These are phyloP conservation scores for Sextonia rubra DNA, from an alignment of 164 flowering plant species.

Conservation along the genomic window DNA sequence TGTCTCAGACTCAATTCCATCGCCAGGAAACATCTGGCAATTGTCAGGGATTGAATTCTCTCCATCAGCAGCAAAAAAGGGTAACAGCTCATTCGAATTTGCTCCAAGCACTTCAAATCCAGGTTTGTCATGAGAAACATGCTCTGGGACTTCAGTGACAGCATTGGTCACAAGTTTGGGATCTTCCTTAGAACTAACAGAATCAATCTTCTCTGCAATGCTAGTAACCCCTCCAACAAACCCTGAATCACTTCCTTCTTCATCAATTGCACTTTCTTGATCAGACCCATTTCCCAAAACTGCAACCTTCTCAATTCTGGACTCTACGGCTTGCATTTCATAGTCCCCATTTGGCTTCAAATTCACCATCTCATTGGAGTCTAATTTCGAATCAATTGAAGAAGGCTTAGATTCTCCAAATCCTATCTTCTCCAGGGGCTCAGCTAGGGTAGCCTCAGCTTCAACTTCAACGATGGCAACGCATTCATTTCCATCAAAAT, in stretches of 20 bases:
- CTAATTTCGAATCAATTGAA: neutral
- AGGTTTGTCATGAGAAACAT: conserved; percentile 1
- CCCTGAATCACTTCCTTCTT: conserved; percentile 13
- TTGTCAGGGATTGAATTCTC: neutral
- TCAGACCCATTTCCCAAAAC: conserved; percentile 4
- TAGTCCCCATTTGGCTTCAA: neutral
- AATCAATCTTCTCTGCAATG: conserved; percentile 3
- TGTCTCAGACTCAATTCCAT: conserved; percentile 6
- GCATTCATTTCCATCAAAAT: neutral
- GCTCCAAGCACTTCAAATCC: conserved; percentile 18
- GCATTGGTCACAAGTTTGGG: neutral
- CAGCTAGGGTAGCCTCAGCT: neutral
- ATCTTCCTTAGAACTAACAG: neutral
- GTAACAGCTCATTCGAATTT: conserved; percentile 1
- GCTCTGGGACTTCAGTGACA: neutral
- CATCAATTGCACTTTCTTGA: neutral
- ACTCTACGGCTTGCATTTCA: neutral
- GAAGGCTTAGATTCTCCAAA: neutral
- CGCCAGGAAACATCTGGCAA: neutral
- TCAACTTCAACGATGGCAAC: neutral
- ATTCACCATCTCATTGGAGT: neutral
- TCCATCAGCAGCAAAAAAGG: neutral
- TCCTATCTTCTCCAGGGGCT: neutral
- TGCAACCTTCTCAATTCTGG: neutral
- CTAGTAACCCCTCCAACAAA: conserved; percentile 11